Conservation (phyloP, 129 eudicot species). For the Smallanthus sonchifolius region DNA sequence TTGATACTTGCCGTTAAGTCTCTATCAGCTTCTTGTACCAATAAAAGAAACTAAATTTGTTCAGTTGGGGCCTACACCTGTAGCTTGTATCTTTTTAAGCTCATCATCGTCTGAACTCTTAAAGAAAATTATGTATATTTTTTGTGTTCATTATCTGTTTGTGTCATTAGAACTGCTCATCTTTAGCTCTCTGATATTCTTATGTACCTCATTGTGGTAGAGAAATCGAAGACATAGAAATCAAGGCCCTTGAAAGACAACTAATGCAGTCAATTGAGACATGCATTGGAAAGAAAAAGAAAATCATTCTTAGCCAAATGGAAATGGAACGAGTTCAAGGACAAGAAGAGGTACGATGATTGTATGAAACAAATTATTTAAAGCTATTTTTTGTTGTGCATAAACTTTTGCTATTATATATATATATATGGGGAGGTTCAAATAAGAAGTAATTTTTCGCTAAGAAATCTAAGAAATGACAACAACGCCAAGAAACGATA, state of each 20-base stretch:
- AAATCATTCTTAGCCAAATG: slow-evolving; percentile 69
- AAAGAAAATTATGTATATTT: background rate
- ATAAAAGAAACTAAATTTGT: background rate
- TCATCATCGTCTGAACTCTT: background rate
- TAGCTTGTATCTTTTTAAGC: background rate
- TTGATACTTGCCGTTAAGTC: background rate
- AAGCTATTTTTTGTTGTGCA: background rate
- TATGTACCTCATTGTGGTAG: slow-evolving; percentile 40
- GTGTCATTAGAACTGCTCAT: background rate
- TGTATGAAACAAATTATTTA: background rate
- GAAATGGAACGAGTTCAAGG: slow-evolving; percentile 88
- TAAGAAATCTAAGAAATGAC: too few relatives aligned
- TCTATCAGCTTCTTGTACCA: slow-evolving; percentile 16
- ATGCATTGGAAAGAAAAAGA: slow-evolving; percentile 87
- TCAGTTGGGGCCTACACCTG: background rate
- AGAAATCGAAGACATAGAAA: slow-evolving; percentile 96
- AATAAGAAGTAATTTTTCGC: too few relatives aligned
- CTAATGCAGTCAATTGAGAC: slow-evolving; percentile 98
- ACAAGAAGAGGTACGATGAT: slow-evolving; percentile 68
- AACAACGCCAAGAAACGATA: too few relatives aligned
- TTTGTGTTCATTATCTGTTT: slow-evolving; percentile 10
- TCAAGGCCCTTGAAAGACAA: slow-evolving; percentile 90
- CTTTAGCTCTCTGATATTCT: slow-evolving; percentile 21
- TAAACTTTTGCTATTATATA: slow-evolving; percentile 17
- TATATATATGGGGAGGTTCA: too few relatives aligned